A percentile compares a stretch with the other conserved stretches of the same genome.
These are phyloP conservation scores for Monilinia fructigena DNA, from an alignment of 2,329 filamentous ascomycete genomes.

Conservation along the genomic window DNA sequence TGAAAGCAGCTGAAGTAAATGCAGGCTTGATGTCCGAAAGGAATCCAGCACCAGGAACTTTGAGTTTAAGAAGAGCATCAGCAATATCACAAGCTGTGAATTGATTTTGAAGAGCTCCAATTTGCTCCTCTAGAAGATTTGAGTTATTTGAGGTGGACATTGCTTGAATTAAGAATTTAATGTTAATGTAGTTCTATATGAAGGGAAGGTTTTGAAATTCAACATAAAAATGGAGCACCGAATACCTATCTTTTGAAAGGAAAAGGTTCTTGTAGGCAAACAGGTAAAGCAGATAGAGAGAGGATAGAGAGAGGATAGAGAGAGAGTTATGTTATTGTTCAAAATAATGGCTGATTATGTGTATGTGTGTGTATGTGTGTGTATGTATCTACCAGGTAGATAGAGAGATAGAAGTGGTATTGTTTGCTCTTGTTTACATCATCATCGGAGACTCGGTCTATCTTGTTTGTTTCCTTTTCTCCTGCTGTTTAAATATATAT, in stretches of 20 bases:
- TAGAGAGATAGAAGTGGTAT: too few relatives aligned
- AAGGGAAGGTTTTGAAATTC: not conserved
- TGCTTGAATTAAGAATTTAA: slow-evolving; percentile 1
- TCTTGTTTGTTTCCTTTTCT: too few relatives aligned
- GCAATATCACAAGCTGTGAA: slow-evolving; percentile 61
- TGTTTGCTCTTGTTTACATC: too few relatives aligned
- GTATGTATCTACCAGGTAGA: too few relatives aligned
- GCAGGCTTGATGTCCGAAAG: slow-evolving; percentile 54
- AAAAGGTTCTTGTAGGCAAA: too few relatives aligned
- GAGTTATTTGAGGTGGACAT: slow-evolving; percentile 13
- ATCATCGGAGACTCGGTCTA: too few relatives aligned
- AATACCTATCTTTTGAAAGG: not conserved
- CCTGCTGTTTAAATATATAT: too few relatives aligned
- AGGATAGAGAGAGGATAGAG: too few relatives aligned
- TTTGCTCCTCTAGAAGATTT: slow-evolving; percentile 20
- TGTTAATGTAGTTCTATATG: not conserved
- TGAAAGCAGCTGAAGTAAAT: slow-evolving; percentile 29
- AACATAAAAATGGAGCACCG: not conserved
- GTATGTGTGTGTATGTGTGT: too few relatives aligned
- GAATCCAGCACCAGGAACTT: slow-evolving; percentile 64
- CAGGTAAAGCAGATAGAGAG: too few relatives aligned
- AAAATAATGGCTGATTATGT: too few relatives aligned
- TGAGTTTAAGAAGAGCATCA: slow-evolving; percentile 69
- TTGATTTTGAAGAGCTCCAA: slow-evolving; percentile 31
- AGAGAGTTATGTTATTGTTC: too few relatives aligned